Conservation (phyloP, 140 eudicot species). For the Ambrosia hybrid region DNA sequence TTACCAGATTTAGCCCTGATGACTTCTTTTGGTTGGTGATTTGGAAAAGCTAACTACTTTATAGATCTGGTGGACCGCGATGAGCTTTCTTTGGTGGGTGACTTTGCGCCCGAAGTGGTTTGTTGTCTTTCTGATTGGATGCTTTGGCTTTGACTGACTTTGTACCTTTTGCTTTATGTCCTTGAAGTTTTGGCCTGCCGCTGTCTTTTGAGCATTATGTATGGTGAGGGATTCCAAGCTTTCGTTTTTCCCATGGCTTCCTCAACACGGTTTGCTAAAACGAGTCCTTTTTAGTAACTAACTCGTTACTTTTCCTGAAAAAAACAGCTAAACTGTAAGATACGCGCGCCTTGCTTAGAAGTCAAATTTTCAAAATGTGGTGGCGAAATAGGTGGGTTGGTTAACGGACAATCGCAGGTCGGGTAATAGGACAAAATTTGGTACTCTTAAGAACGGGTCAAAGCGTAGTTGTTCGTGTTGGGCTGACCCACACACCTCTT, state of each 20-base stretch:
- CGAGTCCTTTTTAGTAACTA: slow-evolving; percentile 64
- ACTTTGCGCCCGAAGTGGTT: slow-evolving; percentile 34
- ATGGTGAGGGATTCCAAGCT: slow-evolving; percentile 86
- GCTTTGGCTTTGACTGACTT: slow-evolving; percentile 39
- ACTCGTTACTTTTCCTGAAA: slow-evolving; percentile 92
- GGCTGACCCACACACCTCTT: too few species aligned
- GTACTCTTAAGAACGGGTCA: too few species aligned
- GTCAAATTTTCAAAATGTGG: too few species aligned
- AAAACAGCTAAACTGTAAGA: not conserved
- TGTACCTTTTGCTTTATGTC: slow-evolving; percentile 51
- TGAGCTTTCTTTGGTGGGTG: slow-evolving; percentile 34
- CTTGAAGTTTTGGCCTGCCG: slow-evolving; percentile 59
- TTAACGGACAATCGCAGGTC: too few species aligned
- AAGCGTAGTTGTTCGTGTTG: too few species aligned
- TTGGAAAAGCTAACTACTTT: slow-evolving; percentile 20
- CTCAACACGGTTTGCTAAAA: slow-evolving; percentile 72
- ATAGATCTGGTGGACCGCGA: slow-evolving; percentile 34
- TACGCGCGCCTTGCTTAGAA: too few species aligned
- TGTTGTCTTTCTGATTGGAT: slow-evolving; percentile 38
- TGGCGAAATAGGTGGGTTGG: too few species aligned
- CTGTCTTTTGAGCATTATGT: slow-evolving; percentile 55
- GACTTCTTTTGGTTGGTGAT: slow-evolving; percentile 30
- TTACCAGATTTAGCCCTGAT: slow-evolving; percentile 40
- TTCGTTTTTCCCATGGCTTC: slow-evolving; percentile 90
- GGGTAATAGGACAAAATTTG: too few species aligned